These are phyloP conservation scores for Syzygium oleosum DNA, from an alignment of 345 rosid species.

Conservation along the genomic window DNA sequence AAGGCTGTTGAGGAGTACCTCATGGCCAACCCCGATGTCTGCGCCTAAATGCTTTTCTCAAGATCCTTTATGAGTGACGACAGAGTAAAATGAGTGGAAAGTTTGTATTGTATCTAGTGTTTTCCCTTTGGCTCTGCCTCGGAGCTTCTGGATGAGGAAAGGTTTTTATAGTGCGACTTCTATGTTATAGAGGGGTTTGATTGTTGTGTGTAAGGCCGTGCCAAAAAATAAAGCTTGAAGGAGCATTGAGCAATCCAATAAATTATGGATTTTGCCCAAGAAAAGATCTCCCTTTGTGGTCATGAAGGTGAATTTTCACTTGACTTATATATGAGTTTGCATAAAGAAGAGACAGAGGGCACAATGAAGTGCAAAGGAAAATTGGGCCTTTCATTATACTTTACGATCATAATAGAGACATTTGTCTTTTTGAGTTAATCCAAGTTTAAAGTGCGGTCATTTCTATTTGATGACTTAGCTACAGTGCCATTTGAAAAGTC, in stretches of 20 bases:
- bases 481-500: too few relatives aligned
- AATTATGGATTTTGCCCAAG: not conserved
- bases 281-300: not conserved
- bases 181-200: not conserved
- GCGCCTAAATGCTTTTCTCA: not conserved
- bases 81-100: not conserved
- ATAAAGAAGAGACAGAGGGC: not conserved
- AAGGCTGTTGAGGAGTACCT: conserved; percentile 20
- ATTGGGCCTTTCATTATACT: not conserved
- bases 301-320: not conserved
- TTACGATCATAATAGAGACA: too few relatives aligned
- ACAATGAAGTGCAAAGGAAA: not conserved
- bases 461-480: too few relatives aligned
- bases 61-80: not conserved
- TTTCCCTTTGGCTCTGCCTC: not conserved
- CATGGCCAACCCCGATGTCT: conserved; percentile 13
- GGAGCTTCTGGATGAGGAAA: not conserved
- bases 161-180: not conserved
- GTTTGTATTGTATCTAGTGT: not conserved
- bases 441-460: too few relatives aligned
- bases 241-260: not conserved
- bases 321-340: not conserved
- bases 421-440: too few relatives aligned
- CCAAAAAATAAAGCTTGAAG: not conserved
- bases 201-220: not conserved